Base-by-base conservation (phyloP, 371 early-diverging fungal species). In the Mortierella sp. region DNA sequence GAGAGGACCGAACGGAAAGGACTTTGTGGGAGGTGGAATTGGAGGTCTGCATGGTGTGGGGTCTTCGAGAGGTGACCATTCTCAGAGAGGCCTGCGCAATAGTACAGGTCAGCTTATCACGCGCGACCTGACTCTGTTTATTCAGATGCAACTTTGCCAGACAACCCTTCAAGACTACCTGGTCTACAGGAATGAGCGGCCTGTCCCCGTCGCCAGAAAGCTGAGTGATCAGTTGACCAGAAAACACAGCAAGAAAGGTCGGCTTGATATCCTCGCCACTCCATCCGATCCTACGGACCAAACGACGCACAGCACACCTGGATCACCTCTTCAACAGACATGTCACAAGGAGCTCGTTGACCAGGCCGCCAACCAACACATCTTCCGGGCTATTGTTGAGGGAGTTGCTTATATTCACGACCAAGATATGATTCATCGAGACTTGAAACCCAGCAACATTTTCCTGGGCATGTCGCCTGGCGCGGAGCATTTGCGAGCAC, bases 141-240 rank as follows among this genome's bases (percentile, higher is more conserved):
- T 96, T 74, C 96, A 96, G 85, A 96, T 96, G 97, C 95, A 96
- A 79, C 89, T 96, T 34, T 96, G 96, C 83, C 93, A 93, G 77
- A 93, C 94, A 72, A 95, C 91, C 0, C 86, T 94, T 37, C 89
- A 90, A 57, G 93, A 94, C 82, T 94, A 89, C 43, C 79, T 94
- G 0, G 71, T 77, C 40, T 89, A 88, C 46, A 89, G 94, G 10
- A 91, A 95, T 67, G 89, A 79, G 21, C 83, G 80, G 0, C 82
- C 86, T 11, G 43, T 46, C 34, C 31, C 73, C 19, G 26, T 71
- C 24, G 43, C 76, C 5, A 61, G n/a, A 24, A 46, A 50, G 48
- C 55, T 69, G 11, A 46, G 11, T 8, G 44, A 37, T 0, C 82
- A 77, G 19, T 24, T 74, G 37, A 69, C 14, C 34, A 75, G 67